Evolutionary conservation across 257 asterid species (phyloP), one percentile per base, ranked within the genome.

Genomic region (Galeopsis tetrahit): DNA sequence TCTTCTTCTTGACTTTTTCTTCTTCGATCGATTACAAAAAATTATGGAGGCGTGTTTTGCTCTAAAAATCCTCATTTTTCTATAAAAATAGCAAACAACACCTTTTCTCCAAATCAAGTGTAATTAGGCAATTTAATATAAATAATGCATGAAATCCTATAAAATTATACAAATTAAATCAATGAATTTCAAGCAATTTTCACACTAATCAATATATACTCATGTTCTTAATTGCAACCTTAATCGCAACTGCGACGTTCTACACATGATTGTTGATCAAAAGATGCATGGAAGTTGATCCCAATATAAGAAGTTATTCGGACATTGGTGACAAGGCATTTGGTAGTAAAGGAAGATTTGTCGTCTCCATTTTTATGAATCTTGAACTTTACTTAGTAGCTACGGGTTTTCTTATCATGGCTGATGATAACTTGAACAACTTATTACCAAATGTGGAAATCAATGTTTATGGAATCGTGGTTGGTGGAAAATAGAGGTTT

Each of bases 341-440:
- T 15, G 96, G 92, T 0, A 42, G 6, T 3, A 67, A 7, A 33
- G 95, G 96, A 35, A 74, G 86, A 79, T 57, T 71, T 2, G 0
- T 83, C 1, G 88, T 86, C 2, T 82, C 89, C 0, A 6, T 90
- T 7, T 60, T 76, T 68, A 86, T 83, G 90, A 70, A 86, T 75
- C 78, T 82, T 6, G 95, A 90, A 64, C 89, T 88, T 58, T 90
- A 78, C 80, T 33, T 90, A 75, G 90, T 90, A 0, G 91, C 96
- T 2, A 88, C 95, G 0, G 92, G 95, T 36, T 90, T 90, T 57
- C 74, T 86, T 42, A 90, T 90, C 40, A 43, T 90, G 13, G 83
- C 69, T 31, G 96, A 88, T 1, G 96, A 87, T 59, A 90, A 90
- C 67, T 28, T 90, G 64, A 59, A 80, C 17, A 71, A 46, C 35